Evolutionary conservation across 257 asterid genomes (phyloP).

Genomic region (Pogostemon cablin): DNA sequence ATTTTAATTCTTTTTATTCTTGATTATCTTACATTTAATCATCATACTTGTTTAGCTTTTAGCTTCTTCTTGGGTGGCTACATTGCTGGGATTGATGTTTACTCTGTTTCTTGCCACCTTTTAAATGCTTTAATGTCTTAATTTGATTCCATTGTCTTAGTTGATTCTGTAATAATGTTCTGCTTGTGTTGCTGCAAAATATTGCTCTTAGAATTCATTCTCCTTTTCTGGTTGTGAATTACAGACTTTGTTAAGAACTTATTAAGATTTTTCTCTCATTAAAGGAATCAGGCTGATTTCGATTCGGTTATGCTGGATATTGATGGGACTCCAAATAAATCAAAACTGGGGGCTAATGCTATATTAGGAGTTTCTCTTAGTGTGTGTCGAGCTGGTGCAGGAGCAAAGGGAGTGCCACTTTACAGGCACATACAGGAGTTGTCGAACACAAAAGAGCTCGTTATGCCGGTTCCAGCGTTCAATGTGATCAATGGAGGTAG

Average conservation of each 20-base stretch:
- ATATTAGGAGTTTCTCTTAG: constrained; percentile 96
- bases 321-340: constrained; percentile 93
- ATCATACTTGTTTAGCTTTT: neutral
- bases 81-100: neutral
- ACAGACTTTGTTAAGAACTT: constrained; percentile 16
- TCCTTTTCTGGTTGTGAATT: constrained; percentile 19
- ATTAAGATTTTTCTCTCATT: constrained; percentile 18
- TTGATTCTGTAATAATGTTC: neutral
- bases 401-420: constrained; percentile 83
- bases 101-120: neutral
- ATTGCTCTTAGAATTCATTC: constrained; percentile 5
- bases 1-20: neutral
- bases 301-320: constrained; percentile 88
- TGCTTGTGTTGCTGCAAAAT: constrained; percentile 1
- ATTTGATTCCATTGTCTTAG: neutral
- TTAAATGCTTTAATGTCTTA: neutral
- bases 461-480: constrained; percentile 99
- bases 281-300: constrained; percentile 79
- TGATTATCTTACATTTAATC: neutral
- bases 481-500: constrained; percentile 98
- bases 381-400: constrained; percentile 96
- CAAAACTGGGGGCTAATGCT: constrained; percentile 96
- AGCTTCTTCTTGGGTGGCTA: constrained; percentile 4
- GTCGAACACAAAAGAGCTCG: constrained; percentile 83
- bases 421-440: constrained; percentile 91